Evolutionary conservation across 148 eudicot species (phyloP), one percentile per base, ranked within the genome.

Genomic region (Bassia scoparia): DNA sequence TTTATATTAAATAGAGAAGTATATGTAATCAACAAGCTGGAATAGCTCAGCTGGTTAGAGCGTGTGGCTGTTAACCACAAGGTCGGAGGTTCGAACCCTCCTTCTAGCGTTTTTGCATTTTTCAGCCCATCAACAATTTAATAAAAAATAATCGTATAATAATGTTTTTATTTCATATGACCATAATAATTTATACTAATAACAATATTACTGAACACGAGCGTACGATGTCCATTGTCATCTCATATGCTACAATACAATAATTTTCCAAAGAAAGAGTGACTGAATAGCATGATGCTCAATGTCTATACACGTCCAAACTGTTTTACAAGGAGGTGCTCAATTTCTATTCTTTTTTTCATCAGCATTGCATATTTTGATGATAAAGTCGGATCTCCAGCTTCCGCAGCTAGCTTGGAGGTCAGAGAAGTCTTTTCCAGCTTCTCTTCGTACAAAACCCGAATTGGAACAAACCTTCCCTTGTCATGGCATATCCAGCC

Each of bases 401-500:
- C 93, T 53, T 74, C 70, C 34, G 56, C 89, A 6, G 88, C 83
- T 23, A 86, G 86, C 79, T 82, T 87, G 73, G 86, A 81, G 53
- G 80, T 61, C 0, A 87, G 79, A 61, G 89, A 84, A 3, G 97
- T 82, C 24, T 78, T 83, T 31, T 87, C 93, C 83, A 86, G 54
- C 78, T 84, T 89, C 66, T 86, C 85, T 27, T 55, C 68, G 70
- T 87, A 90, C 86, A 90, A 78, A 61, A 31, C 7, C 38, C 78
- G 81, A 62, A 87, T 81, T 3, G 90, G 93, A 44, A 91, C 89
- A 79, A 90, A 91, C 1, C 54, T 77, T 18, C 86, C 91, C 72
- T 73, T 89, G 67, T 83, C 74, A 61, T 89, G 69, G 88, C 97
- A 89, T 61, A 87, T 61, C 93, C 91, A 90, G 23, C 91, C 97